These are phyloP conservation scores for Ophiosphaerella herpotricha DNA, from an alignment of 2,329 filamentous ascomycete genomes.

Conservation along the genomic window DNA sequence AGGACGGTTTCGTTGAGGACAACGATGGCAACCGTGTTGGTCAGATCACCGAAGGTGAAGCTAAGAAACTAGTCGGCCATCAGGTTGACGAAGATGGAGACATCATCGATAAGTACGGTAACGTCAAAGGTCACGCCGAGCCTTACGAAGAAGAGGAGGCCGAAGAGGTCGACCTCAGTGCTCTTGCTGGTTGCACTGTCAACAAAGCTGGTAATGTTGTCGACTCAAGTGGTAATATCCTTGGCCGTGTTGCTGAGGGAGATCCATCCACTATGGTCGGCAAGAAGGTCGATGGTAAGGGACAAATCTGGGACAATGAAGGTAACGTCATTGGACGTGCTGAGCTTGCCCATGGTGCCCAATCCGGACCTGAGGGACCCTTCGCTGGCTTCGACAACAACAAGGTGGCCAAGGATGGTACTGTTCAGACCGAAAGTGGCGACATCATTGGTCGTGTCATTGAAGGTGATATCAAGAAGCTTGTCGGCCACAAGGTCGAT, in stretches of 20 bases:
- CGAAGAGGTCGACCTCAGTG: constrained; percentile 59
- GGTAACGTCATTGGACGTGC: constrained; percentile 65
- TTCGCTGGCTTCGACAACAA: constrained; percentile 65
- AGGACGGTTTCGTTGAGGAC: constrained; percentile 75
- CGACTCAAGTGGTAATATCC: constrained; percentile 62
- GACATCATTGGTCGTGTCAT: constrained; percentile 55
- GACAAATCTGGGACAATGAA: constrained; percentile 67
- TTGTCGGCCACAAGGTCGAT: constrained; percentile 56
- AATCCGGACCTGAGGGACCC: constrained; percentile 58
- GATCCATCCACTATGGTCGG: constrained; percentile 61
- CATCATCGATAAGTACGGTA: constrained; percentile 75
- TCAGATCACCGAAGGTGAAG: constrained; percentile 70
- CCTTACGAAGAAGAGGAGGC: constrained; percentile 58
- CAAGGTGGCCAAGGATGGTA: constrained; percentile 62
- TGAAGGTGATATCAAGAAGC: constrained; percentile 58
- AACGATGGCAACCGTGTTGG: constrained; percentile 78
- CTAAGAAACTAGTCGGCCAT: constrained; percentile 73
- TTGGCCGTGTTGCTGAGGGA: constrained; percentile 62
- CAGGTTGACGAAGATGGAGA: constrained; percentile 81
- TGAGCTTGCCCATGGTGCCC: constrained; percentile 60
- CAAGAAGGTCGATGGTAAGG: constrained; percentile 65
- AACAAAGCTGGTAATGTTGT: constrained; percentile 68
- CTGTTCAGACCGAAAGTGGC: constrained; percentile 54
- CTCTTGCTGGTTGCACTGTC: constrained; percentile 65
- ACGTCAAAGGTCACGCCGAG: constrained; percentile 63